These are phyloP conservation scores for Monilinia polystroma DNA, from an alignment of 2,329 filamentous ascomycete genomes.

Conservation along the genomic window DNA sequence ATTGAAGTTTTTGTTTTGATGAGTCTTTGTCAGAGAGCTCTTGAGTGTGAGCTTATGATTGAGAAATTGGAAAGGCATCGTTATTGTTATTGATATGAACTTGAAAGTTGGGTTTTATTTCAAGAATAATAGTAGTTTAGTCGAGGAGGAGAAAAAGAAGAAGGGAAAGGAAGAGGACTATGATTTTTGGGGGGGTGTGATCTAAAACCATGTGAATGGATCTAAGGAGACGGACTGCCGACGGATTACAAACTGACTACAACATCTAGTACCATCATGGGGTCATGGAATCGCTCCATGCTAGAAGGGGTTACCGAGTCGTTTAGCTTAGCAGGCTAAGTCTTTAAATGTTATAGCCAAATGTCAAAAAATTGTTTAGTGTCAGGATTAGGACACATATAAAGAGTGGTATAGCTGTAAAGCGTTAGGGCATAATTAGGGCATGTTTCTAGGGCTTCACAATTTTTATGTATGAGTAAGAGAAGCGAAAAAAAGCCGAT, in stretches of 20 bases:
- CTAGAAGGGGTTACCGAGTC: background rate
- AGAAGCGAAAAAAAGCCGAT: too few relatives aligned
- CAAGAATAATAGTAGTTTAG: background rate
- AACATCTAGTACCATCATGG: too few relatives aligned
- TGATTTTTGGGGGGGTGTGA: background rate
- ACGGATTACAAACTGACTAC: background rate
- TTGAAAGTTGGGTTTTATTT: background rate
- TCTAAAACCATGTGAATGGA: background rate
- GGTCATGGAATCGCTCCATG: background rate
- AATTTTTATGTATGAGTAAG: too few relatives aligned
- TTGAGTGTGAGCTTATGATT: background rate
- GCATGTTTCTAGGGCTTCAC: too few relatives aligned
- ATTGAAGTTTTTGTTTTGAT: background rate
- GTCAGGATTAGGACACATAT: too few relatives aligned
- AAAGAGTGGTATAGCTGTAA: too few relatives aligned
- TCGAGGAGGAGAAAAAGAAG: background rate
- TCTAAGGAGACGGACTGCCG: too few relatives aligned
- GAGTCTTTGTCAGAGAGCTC: background rate
- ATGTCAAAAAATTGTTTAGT: too few relatives aligned
- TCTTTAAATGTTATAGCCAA: too few relatives aligned
- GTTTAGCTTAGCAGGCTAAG: background rate
- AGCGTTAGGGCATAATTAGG: too few relatives aligned
- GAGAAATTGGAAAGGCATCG: background rate
- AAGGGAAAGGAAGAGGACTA: background rate
- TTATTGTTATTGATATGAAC: background rate